Evolutionary conservation across 176 grass and related monocot species (phyloP), one percentile per base, ranked within the genome.

Genomic region (Hsuehochloa calcarea): DNA sequence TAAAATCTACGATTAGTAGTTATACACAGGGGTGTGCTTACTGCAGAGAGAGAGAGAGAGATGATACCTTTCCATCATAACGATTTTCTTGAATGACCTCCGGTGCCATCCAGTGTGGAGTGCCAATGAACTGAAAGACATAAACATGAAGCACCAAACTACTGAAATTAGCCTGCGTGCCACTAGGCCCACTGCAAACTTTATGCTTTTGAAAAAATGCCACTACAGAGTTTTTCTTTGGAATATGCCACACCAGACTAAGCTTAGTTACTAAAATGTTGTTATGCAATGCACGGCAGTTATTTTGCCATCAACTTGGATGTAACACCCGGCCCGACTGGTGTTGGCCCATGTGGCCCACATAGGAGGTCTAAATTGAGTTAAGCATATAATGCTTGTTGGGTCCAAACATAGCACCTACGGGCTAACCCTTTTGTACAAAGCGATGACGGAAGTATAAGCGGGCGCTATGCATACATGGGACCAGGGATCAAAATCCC

Each of bases 81-180:
- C 93, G 96, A 84, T 86, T 99, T 90, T 94, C 93, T 96, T 99
- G 96, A 86, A 99, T 99, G 80, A 99, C 96, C 91, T 99, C 96
- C 51, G 96, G 96, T 38, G 96, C 96, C 96, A 99, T 99, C 96
- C 96, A 99, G 83, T 99, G 96, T 35, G 96, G 96, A 87, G 96
- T 99, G 19, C 96, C 96, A 85, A 99, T 99, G 75, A 99, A 93
- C 96, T 99, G 88, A 92, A 85, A 90, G 72, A 20, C 14, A 83
- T 83, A 88, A 83, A 80, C 56, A 93, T 84, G 49, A 88, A 27
- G 11, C 47, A 51, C n/a, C n/a, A 4, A 27, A 41, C 79, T 74
- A 72, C 22, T 37, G 22, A 89, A 90, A 69, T 82, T 77, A 62
- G 38, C 23, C 22, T 44, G 8, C 4, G 26, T 62, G 4, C 49